Evolutionary conservation across 345 rosid genomes (phyloP).

Genomic region (Eucalyptus tenuipes): DNA sequence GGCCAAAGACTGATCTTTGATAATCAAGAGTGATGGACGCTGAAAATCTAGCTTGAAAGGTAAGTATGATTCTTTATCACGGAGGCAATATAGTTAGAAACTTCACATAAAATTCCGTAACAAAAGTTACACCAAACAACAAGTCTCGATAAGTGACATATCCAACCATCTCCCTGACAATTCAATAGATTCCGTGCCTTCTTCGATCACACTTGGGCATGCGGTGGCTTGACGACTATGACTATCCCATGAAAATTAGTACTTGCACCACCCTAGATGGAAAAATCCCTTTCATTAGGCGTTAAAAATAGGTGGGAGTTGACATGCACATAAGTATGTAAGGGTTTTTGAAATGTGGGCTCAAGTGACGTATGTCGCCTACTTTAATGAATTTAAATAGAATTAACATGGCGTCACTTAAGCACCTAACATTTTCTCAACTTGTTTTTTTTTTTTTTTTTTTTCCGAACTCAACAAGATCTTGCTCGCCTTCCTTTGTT

Average conservation of each 20-base stretch:
- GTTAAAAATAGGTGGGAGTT: background rate
- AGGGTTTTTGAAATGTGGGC: background rate
- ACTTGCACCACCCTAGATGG: background rate
- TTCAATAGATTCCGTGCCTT: background rate
- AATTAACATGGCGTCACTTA: background rate
- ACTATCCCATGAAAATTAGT: background rate
- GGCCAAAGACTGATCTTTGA: background rate
- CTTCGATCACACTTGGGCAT: background rate
- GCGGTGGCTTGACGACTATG: fast-evolving
- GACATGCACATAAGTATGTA: background rate
- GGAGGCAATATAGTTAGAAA: too few relatives aligned
- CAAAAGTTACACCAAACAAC: background rate
- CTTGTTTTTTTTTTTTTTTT: too few relatives aligned
- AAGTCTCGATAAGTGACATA: fast-evolving
- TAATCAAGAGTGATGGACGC: fast-evolving
- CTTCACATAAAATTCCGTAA: background rate
- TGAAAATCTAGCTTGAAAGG: background rate
- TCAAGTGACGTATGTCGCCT: background rate
- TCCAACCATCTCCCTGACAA: background rate
- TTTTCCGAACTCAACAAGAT: too few relatives aligned
- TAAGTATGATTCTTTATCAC: background rate
- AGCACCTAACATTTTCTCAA: background rate
- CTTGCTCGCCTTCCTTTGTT: too few relatives aligned
- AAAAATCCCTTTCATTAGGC: background rate
- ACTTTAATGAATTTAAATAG: too few relatives aligned